A percentile compares a stretch with the other conserved stretches of the same genome.
Conservation (phyloP, 805 yeast species). For the Pichia sporocuriosa region DNA sequence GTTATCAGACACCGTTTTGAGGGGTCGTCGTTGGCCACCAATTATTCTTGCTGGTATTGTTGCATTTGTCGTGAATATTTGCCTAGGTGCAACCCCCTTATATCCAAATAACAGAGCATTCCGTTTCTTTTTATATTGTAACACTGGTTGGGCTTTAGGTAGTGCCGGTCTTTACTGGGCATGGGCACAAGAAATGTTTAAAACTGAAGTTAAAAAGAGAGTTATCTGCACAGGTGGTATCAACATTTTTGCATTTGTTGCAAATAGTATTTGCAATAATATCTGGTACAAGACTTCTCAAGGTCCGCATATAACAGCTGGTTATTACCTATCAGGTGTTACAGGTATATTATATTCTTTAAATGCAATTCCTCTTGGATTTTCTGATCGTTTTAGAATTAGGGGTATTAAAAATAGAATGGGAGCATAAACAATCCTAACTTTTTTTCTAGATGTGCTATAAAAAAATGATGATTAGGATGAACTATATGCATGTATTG, state of each 20-base stretch:
- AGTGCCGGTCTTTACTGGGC: conserved; percentile 16
- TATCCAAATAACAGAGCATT: conserved; percentile 8
- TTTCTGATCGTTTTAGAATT: conserved; percentile 1
- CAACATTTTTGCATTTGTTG: conserved; percentile 12
- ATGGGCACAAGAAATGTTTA: conserved; percentile 11
- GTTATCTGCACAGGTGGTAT: conserved; percentile 15
- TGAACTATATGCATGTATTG: no score
- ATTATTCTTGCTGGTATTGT: conserved; percentile 9
- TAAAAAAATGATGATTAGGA: no score
- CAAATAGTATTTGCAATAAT: conserved; percentile 12
- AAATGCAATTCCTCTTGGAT: conserved; percentile 5
- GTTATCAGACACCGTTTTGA: conserved; percentile 11
- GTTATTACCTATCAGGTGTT: conserved; percentile 15
- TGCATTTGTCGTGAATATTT: conserved; percentile 5
- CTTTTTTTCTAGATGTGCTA: background rate
- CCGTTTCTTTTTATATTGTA: conserved; percentile 12
- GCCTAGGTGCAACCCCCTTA: conserved; percentile 7
- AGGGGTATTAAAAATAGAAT: background rate
- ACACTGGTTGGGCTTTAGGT: conserved; percentile 11
- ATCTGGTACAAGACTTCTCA: conserved; percentile 13
- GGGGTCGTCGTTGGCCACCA: conserved; percentile 14
- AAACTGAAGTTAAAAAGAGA: conserved; percentile 6
- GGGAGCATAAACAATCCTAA: background rate
- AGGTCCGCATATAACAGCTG: conserved; percentile 12
- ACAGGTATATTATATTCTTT: conserved; percentile 7